These are phyloP conservation scores for Epichloe hybrida DNA, from an alignment of 2,329 filamentous ascomycete genomes.

Conservation along the genomic window DNA sequence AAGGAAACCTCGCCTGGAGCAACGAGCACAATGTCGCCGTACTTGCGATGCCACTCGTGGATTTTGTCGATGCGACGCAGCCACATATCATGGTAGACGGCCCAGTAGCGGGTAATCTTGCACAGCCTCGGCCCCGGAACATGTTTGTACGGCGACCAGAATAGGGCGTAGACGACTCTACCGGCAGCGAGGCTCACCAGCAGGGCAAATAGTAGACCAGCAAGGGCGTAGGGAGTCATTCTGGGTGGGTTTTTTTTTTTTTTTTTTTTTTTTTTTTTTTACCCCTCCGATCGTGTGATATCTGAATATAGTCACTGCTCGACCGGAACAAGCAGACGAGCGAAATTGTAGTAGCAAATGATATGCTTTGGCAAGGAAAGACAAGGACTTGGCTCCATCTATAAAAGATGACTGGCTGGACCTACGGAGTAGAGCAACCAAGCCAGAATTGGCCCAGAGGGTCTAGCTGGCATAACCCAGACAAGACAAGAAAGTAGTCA, in stretches of 20 bases:
- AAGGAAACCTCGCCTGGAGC: constrained; percentile 5
- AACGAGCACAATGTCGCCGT: constrained; percentile 3
- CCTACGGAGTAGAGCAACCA: too few species aligned
- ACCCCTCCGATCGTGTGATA: neutral
- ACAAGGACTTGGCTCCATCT: too few species aligned
- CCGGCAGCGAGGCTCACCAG: neutral
- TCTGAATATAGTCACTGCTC: neutral
- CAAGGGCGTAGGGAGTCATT: neutral
- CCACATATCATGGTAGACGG: constrained; percentile 3
- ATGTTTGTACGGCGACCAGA: neutral
- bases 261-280: too few species aligned
- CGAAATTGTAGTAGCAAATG: too few species aligned
- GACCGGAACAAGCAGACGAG: too few species aligned
- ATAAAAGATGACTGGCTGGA: too few species aligned
- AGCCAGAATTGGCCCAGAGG: too few species aligned
- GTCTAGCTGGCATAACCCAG: too few species aligned
- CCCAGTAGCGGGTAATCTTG: constrained; percentile 3
- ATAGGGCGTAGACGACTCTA: constrained; percentile 1
- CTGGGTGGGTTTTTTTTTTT: neutral
- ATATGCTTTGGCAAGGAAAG: too few species aligned
- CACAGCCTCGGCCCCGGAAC: constrained; percentile 2
- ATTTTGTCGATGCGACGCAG: constrained; percentile 1
- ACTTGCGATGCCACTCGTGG: constrained; percentile 2
- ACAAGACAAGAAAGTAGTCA: too few species aligned
- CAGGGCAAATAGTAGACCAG: neutral